Percentiles rank a stretch among this genome's conserved stretches.
Conservation (phyloP, 352 stramenopile species). For the Globisporangium ultimum region DNA sequence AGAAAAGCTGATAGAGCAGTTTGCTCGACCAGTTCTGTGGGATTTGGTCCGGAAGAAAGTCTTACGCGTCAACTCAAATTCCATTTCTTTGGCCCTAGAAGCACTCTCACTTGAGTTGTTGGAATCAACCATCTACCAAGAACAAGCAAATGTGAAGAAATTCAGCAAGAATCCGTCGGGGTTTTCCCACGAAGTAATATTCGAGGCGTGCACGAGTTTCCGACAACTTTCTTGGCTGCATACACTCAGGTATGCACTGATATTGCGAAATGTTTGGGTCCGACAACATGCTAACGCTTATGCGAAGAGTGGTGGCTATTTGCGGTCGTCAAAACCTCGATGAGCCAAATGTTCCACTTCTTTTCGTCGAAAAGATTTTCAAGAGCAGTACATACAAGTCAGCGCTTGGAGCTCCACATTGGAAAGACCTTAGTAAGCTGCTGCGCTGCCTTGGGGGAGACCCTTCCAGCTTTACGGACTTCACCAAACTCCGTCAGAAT, state of each 20-base stretch:
- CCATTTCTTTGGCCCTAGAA: slow-evolving; percentile 23
- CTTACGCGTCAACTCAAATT: slow-evolving; percentile 23
- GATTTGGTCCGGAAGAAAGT: slow-evolving; percentile 46
- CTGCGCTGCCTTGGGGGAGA: slow-evolving; percentile 2
- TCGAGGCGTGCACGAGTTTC: slow-evolving; percentile 52
- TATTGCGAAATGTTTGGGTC: background rate
- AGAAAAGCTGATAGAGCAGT: slow-evolving; percentile 23
- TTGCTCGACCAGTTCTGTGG: slow-evolving; percentile 41
- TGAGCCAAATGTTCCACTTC: slow-evolving; percentile 10
- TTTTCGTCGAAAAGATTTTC: slow-evolving; percentile 23
- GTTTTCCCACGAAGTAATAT: slow-evolving; percentile 36
- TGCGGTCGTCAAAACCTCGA: slow-evolving; percentile 8
- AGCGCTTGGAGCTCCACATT: slow-evolving; percentile 31
- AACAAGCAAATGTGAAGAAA: slow-evolving; percentile 32
- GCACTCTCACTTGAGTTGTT: slow-evolving; percentile 37
- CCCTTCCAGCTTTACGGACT: background rate
- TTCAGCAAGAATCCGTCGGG: slow-evolving; percentile 48
- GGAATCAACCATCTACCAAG: slow-evolving; percentile 42
- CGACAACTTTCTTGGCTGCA: slow-evolving; percentile 63
- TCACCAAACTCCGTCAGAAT: background rate
- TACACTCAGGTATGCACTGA: slow-evolving; percentile 40
- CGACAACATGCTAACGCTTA: background rate
- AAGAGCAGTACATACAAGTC: slow-evolving; percentile 35
- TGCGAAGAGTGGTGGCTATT: slow-evolving; percentile 18
- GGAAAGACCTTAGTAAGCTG: slow-evolving; percentile 33